A percentile compares a stretch with the other conserved stretches of the same genome.
Evolutionary conservation across 2,329 filamentous ascomycete genomes (phyloP).

Genomic region (Colletotrichum karsti): DNA sequence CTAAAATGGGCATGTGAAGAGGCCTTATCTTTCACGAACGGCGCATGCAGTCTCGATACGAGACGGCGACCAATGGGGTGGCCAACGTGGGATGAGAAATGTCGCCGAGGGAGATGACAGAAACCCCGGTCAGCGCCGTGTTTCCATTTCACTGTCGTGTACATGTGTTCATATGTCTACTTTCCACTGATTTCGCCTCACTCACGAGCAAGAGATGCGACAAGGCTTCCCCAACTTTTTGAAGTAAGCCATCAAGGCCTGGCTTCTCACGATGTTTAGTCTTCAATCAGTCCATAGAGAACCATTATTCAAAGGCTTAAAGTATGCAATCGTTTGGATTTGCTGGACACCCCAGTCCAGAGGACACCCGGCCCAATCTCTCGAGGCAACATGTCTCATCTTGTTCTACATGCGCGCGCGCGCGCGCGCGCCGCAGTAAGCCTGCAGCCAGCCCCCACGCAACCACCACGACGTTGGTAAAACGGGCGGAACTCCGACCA

Average conservation of each 20-base stretch:
- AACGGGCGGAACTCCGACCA: background rate
- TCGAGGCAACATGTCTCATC: too few relatives aligned
- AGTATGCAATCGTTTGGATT: too few relatives aligned
- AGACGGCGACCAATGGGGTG: background rate
- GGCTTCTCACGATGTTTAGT: background rate
- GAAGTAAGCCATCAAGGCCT: background rate
- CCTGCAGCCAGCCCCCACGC: too few relatives aligned
- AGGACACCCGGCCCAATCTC: too few relatives aligned
- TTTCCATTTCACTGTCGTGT: background rate
- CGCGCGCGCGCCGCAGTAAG: too few relatives aligned
- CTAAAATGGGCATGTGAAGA: background rate
- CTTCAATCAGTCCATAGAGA: background rate
- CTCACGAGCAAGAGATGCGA: background rate
- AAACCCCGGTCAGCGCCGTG: background rate
- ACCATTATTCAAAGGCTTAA: too few relatives aligned
- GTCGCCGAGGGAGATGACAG: background rate
- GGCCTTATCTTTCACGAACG: background rate
- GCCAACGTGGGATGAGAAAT: background rate
- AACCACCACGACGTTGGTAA: too few relatives aligned
- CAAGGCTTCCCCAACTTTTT: background rate
- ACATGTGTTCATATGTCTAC: background rate
- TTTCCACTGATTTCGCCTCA: background rate
- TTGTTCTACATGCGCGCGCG: too few relatives aligned
- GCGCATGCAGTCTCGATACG: constrained; percentile 1
- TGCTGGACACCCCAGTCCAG: too few relatives aligned